These are phyloP conservation scores for Talaromyces sp. DNA, from an alignment of 2,329 filamentous ascomycete genomes.

Conservation along the genomic window DNA sequence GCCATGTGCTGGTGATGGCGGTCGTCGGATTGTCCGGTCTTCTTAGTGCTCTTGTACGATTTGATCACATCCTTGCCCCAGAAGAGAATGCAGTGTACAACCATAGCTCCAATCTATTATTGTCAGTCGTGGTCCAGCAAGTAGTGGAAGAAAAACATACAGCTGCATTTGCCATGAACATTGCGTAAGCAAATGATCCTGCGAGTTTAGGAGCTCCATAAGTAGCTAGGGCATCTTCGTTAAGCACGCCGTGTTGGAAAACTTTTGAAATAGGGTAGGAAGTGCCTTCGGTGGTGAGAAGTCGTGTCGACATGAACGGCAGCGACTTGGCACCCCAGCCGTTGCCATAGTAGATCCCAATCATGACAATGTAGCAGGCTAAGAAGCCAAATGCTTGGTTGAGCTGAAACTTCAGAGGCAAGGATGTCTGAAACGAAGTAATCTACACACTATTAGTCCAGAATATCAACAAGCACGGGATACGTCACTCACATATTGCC, in stretches of 20 bases:
- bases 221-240: slow-evolving; percentile 37
- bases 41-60: slow-evolving; percentile 48
- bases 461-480: neutral
- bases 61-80: slow-evolving; percentile 53
- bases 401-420: slow-evolving; percentile 52
- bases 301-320: slow-evolving; percentile 56
- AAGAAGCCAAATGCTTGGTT: slow-evolving; percentile 49
- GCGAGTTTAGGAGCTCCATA: slow-evolving; percentile 50
- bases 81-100: slow-evolving; percentile 53
- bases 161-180: slow-evolving; percentile 58
- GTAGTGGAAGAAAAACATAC: slow-evolving; percentile 33
- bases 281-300: slow-evolving; percentile 42
- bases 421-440: slow-evolving; percentile 52
- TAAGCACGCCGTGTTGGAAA: slow-evolving; percentile 33
- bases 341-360: slow-evolving; percentile 53
- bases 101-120: slow-evolving; percentile 53
- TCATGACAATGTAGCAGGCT: slow-evolving; percentile 51
- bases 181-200: slow-evolving; percentile 51
- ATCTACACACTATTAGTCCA: slow-evolving; percentile 38
- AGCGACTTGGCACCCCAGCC: slow-evolving; percentile 47
- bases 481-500: slow-evolving; percentile 41
- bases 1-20: slow-evolving; percentile 54
- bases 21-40: slow-evolving; percentile 45
- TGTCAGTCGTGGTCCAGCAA: neutral
- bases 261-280: slow-evolving; percentile 41